A percentile compares a stretch with the other conserved stretches of the same genome.
These are phyloP conservation scores for Boletus eberwhitei DNA, from an alignment of 768 basidiomycete species.

Conservation along the genomic window DNA sequence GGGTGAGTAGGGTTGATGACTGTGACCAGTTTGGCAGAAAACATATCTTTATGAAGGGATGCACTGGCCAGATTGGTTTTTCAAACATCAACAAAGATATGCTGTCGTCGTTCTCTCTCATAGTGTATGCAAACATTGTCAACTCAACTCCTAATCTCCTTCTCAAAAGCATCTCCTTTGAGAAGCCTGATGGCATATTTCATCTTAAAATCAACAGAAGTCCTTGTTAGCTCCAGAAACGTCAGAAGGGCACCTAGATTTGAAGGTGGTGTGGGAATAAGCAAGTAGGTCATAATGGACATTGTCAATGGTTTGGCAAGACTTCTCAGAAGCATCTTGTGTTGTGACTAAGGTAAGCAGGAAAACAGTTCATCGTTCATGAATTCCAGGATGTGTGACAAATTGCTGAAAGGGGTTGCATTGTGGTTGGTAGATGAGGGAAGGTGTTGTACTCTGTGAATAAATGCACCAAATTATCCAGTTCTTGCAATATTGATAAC, in stretches of 20 bases:
- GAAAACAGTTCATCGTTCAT: too few species aligned
- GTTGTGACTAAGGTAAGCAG: too few species aligned
- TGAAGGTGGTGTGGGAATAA: constrained; percentile 68
- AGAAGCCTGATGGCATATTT: constrained; percentile 48
- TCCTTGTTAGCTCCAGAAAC: constrained; percentile 55
- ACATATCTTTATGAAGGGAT: constrained; percentile 20
- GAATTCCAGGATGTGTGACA: too few species aligned
- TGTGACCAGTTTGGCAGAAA: constrained; percentile 20
- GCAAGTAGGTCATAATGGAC: too few species aligned
- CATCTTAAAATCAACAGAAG: constrained; percentile 65
- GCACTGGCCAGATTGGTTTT: constrained; percentile 42
- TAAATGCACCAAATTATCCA: too few species aligned
- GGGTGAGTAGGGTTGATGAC: background rate
- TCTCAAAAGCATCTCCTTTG: constrained; percentile 45
- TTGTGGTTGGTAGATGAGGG: too few species aligned
- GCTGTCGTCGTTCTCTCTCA: constrained; percentile 67
- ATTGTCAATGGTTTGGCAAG: too few species aligned
- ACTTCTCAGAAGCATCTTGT: too few species aligned
- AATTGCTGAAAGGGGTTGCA: too few species aligned
- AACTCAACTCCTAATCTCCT: constrained; percentile 64
- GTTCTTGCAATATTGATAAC: too few species aligned
- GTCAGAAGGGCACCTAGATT: constrained; percentile 54
- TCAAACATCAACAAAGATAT: constrained; percentile 61
- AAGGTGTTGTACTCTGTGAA: too few species aligned
- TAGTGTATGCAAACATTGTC: constrained; percentile 74